These are phyloP conservation scores for Albophoma yamanashiensis DNA, from an alignment of 2,329 filamentous ascomycete genomes.

Conservation along the genomic window DNA sequence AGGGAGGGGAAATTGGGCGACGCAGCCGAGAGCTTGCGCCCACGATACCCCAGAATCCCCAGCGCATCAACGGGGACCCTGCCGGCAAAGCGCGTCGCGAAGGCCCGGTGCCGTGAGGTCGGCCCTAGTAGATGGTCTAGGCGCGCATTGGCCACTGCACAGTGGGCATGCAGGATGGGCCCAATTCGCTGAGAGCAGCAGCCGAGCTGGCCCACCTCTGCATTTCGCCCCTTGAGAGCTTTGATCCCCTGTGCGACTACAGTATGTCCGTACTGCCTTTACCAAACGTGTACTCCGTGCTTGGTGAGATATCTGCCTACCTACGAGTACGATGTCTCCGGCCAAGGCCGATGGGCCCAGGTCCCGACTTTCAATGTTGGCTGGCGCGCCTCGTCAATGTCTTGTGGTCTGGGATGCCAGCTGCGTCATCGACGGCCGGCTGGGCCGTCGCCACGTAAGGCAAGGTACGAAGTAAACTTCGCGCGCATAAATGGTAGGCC, in stretches of 20 bases:
- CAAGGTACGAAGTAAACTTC: no score
- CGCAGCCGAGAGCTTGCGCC: not conserved
- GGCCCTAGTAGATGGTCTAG: not conserved
- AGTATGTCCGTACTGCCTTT: no score
- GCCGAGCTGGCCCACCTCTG: not conserved
- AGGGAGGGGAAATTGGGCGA: not conserved
- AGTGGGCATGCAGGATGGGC: not conserved
- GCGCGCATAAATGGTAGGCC: no score
- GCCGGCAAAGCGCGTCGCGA: not conserved
- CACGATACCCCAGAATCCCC: not conserved
- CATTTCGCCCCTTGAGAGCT: not conserved
- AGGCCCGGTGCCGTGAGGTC: not conserved
- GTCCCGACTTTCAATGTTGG: not conserved
- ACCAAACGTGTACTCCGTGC: no score
- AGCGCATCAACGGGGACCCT: not conserved
- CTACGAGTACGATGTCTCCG: no score
- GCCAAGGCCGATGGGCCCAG: not conserved
- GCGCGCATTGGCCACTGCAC: not conserved
- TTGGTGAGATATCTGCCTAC: no score
- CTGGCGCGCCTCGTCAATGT: not conserved
- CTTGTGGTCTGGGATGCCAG: no score
- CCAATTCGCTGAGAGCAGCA: not conserved
- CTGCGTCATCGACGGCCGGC: no score
- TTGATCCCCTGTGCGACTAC: no score
- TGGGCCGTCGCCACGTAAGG: no score